Conservation (phyloP, 2,329 filamentous ascomycete genomes). For the Huntiella savannae region DNA sequence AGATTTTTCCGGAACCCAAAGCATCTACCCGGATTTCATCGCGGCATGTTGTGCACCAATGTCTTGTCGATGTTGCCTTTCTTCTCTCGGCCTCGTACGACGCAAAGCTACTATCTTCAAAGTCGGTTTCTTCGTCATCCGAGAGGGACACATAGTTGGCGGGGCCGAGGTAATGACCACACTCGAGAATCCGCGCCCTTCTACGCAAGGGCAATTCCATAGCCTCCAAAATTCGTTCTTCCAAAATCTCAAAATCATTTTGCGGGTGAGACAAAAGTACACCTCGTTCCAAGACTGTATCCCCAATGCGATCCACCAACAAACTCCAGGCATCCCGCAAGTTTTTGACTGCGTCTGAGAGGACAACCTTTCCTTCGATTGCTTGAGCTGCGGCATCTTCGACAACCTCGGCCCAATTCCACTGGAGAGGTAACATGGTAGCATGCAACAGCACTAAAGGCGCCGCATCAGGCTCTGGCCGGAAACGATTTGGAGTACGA, state of each 20-base stretch:
- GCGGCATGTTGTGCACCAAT: constrained; percentile 39
- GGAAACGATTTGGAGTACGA: constrained; percentile 38
- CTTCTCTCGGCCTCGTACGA: constrained; percentile 11
- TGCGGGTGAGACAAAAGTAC: constrained; percentile 61
- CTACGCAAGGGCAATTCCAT: constrained; percentile 47
- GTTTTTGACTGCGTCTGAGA: constrained; percentile 26
- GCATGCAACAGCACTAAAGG: constrained; percentile 64
- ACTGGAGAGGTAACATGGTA: constrained; percentile 51
- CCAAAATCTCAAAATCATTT: constrained; percentile 60
- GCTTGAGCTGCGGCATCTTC: constrained; percentile 17
- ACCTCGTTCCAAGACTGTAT: constrained; percentile 55
- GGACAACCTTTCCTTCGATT: constrained; percentile 15
- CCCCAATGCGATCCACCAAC: constrained; percentile 49
- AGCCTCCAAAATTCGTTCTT: constrained; percentile 58
- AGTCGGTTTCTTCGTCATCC: constrained; percentile 23
- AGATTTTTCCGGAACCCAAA: constrained; percentile 37
- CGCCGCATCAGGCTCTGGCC: constrained; percentile 35
- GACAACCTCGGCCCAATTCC: constrained; percentile 41
- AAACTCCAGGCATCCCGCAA: constrained; percentile 46
- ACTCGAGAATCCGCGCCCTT: constrained; percentile 52
- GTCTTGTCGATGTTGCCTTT: constrained; percentile 14
- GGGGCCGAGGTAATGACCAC: constrained; percentile 55
- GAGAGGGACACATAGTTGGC: constrained; percentile 28
- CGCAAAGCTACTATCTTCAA: constrained; percentile 16
- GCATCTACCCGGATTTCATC: constrained; percentile 35